Evolutionary conservation across 345 rosid species (phyloP).

Genomic region (Lepidium sativum): DNA sequence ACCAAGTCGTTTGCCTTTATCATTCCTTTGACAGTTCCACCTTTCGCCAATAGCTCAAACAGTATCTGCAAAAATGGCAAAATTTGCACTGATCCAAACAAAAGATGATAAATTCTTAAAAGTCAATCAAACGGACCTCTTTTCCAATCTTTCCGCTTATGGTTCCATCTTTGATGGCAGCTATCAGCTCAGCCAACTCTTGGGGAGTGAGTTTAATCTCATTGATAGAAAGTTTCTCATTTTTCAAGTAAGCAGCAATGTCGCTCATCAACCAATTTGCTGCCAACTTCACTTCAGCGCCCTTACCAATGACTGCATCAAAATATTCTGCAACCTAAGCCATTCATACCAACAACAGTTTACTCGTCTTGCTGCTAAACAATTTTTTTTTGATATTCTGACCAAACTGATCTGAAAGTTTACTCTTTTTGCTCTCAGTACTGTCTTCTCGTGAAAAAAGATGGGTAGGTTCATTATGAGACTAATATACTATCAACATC

Average conservation of each 20-base stretch:
- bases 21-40: conserved; percentile 84
- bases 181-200: conserved; percentile 82
- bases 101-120: neutral
- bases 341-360: conserved; percentile 17
- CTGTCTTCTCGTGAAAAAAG: neutral
- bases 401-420: neutral
- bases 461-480: neutral
- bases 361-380: neutral
- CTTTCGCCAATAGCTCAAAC: conserved; percentile 79
- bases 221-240: conserved; percentile 62
- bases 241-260: conserved; percentile 82
- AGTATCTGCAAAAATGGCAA: conserved; percentile 46
- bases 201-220: conserved; percentile 63
- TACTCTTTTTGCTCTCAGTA: neutral
- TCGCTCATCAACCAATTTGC: conserved; percentile 96
- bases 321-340: conserved; percentile 73
- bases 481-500: neutral
- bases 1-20: conserved; percentile 78
- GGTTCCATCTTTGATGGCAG: conserved; percentile 72
- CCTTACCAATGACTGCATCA: conserved; percentile 65
- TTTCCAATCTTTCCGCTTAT: conserved; percentile 96
- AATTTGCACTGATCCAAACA: neutral
- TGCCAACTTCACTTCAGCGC: conserved; percentile 73
- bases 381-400: neutral
- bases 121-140: conserved; percentile 41